These are phyloP conservation scores for Pugionium cornutum DNA, from an alignment of 345 rosid species.

Conservation along the genomic window DNA sequence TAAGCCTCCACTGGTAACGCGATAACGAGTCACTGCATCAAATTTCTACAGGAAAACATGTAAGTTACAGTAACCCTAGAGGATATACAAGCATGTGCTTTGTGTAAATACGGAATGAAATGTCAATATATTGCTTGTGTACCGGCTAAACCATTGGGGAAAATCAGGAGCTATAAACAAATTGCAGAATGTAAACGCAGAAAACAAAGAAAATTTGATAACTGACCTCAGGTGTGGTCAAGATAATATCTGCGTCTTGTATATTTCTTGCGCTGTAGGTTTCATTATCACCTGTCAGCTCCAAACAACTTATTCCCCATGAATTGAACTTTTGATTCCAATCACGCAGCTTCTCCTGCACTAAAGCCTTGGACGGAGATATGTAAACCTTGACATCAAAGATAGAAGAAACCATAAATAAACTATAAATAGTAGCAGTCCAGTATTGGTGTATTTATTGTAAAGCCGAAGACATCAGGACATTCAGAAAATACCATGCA, in stretches of 20 bases:
- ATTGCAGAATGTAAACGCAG: slow-evolving; percentile 7
- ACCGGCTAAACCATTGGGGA: not conserved
- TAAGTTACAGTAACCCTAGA: slow-evolving; percentile 8
- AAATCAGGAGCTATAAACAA: not conserved
- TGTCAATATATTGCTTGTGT: slow-evolving; percentile 2
- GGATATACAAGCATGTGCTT: slow-evolving; percentile 12
- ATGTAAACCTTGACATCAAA: slow-evolving; percentile 65
- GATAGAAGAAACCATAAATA: slow-evolving; percentile 27
- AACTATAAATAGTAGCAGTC: not conserved
- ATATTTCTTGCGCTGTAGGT: slow-evolving; percentile 64
- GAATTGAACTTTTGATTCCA: slow-evolving; percentile 88
- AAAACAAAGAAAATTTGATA: not conserved
- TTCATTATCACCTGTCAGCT: slow-evolving; percentile 91
- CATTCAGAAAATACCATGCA: not conserved
- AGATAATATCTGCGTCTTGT: slow-evolving; percentile 89
- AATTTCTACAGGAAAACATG: slow-evolving; percentile 63
- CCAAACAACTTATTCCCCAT: slow-evolving; percentile 80
- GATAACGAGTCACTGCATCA: slow-evolving; percentile 92
- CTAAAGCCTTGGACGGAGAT: slow-evolving; percentile 96
- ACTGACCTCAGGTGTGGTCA: slow-evolving; percentile 95
- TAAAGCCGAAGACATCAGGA: slow-evolving; percentile 2
- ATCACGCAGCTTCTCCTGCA: slow-evolving; percentile 91
- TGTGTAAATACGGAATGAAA: slow-evolving; percentile 1
- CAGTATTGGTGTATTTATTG: not conserved
- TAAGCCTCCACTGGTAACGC: slow-evolving; percentile 85